These are phyloP conservation scores for Irpex lacteus DNA, from an alignment of 1,284 basidiomycete genomes.

Conservation along the genomic window DNA sequence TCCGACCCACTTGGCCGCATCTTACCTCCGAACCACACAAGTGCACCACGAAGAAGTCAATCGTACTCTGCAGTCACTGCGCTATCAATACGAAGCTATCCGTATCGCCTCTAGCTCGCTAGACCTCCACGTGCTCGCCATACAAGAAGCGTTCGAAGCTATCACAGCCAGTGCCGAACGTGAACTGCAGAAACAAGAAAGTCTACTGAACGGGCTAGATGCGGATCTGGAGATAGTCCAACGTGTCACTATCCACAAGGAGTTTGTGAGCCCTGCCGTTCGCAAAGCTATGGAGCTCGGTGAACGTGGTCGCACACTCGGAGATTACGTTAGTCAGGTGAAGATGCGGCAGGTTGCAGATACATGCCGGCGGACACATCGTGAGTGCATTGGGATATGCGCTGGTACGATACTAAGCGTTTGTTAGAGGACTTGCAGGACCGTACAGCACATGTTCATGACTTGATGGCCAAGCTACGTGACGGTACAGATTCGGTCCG, in stretches of 20 bases:
- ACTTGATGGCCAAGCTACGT: conserved; percentile 50
- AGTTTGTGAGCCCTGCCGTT: conserved; percentile 67
- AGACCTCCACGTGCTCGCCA: conserved; percentile 66
- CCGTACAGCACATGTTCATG: conserved; percentile 53
- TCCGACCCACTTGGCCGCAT: conserved; percentile 59
- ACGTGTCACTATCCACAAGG: conserved; percentile 63
- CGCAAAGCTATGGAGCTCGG: conserved; percentile 67
- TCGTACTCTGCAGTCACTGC: conserved; percentile 47
- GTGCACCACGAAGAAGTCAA: conserved; percentile 59
- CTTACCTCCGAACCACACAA: conserved; percentile 61
- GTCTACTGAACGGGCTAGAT: conserved; percentile 57
- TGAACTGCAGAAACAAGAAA: conserved; percentile 62
- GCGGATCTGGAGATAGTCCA: conserved; percentile 69
- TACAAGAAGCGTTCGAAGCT: conserved; percentile 67
- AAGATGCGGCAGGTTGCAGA: conserved; percentile 81
- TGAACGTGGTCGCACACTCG: conserved; percentile 64
- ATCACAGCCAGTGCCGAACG: conserved; percentile 51
- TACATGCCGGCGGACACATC: conserved; percentile 68
- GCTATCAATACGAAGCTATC: conserved; percentile 62
- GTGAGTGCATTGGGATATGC: conserved; percentile 34
- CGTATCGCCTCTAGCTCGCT: conserved; percentile 66
- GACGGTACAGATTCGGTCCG: conserved; percentile 62
- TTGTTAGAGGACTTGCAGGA: conserved; percentile 51
- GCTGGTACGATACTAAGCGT: background rate
- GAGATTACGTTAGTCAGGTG: conserved; percentile 73